Evolutionary conservation across 768 basidiomycete species (phyloP), one percentile per base, ranked within the genome.

Genomic region (Mycena rebaudengoi): DNA sequence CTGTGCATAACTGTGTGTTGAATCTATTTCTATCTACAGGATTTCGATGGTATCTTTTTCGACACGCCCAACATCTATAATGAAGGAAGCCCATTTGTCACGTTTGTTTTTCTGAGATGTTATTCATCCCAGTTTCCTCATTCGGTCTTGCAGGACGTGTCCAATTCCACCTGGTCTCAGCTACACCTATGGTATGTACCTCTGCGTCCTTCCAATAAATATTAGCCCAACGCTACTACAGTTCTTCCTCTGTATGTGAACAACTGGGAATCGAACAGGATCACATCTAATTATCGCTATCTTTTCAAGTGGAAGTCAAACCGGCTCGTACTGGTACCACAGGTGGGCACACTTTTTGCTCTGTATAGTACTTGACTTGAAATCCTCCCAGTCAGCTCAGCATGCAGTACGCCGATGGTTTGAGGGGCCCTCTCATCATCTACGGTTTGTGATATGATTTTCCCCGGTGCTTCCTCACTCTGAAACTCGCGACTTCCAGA

Each of bases 251-350:
- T 59, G 61, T 62, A 41, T 7, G 40, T 35, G 13, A 20, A 20
- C 25, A 23, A 18, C 8, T 8, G 7, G 11, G 6, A 12, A 25
- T 41, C 30, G 32, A 13, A 18, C 25, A 10, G 5, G n/a, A n/a
- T n/a, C n/a, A 12, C 29, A 13, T 41, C 25, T 25, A 1, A 35
- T 13, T 44, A 26, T 54, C n/a, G 28, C 4, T 48, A n/a, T n/a
- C n/a, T 44, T 28, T n/a, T 55, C 6, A 8, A 62, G 60, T 20
- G 61, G 53, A 32, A 65, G 69, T 32, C 80, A 82, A 55, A 65
- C 77, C 6, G 80, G 79, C 41, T 78, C 77, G 3, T 80, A 70
- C 65, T 80, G 79, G 80, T 81, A 60, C 18, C 48, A 50, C 35
- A 39, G 45, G 45, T 58, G 18, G 26, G 32, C 11, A 20, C 20